Evolutionary conservation across 2,329 filamentous ascomycete species (phyloP).

Genomic region (Monosporascus cannonballus): DNA sequence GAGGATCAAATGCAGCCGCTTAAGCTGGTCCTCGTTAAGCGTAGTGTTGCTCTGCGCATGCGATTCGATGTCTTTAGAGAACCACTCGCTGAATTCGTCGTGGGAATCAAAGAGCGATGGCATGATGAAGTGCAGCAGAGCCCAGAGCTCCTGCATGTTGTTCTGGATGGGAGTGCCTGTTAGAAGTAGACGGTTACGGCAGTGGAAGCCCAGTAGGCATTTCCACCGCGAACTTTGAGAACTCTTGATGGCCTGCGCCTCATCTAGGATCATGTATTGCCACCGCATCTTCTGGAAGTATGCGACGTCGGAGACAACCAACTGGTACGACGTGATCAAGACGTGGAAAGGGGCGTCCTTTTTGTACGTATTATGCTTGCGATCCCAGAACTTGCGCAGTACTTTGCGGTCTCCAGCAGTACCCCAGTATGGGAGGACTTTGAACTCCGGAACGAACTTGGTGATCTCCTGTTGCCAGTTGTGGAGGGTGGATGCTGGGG

Average conservation of each 20-base stretch:
- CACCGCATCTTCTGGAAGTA: slow-evolving; percentile 99
- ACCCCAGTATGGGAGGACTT: slow-evolving; percentile 96
- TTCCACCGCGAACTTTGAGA: slow-evolving; percentile 97
- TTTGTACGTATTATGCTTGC: slow-evolving; percentile 93
- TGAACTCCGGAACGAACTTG: slow-evolving; percentile 89
- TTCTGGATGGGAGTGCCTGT: slow-evolving; percentile 98
- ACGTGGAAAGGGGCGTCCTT: slow-evolving; percentile 94
- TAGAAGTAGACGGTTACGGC: slow-evolving; percentile 85
- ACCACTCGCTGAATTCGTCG: slow-evolving; percentile 91
- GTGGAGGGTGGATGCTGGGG: slow-evolving; percentile 91
- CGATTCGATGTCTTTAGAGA: slow-evolving; percentile 93
- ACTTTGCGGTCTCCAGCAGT: slow-evolving; percentile 91
- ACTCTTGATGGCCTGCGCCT: slow-evolving; percentile 98
- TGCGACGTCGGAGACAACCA: slow-evolving; percentile 90
- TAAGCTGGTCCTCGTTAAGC: slow-evolving; percentile 95
- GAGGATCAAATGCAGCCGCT: slow-evolving; percentile 95
- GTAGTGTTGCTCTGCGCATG: slow-evolving; percentile 99
- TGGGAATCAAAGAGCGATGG: slow-evolving; percentile 95
- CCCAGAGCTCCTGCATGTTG: slow-evolving; percentile 99
- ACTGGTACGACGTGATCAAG: slow-evolving; percentile 91
- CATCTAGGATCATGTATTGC: slow-evolving; percentile 99
- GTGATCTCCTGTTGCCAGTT: slow-evolving; percentile 99
- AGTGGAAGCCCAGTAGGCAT: slow-evolving; percentile 87
- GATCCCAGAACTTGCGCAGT: slow-evolving; percentile 97
- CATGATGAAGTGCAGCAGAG: slow-evolving; percentile 98